A percentile compares a stretch with the other conserved stretches of the same genome.
phyloP scores from a whole-genome alignment of 768 basidiomycete genomes.

The Brasilioporus rufonigricans region DNA sequence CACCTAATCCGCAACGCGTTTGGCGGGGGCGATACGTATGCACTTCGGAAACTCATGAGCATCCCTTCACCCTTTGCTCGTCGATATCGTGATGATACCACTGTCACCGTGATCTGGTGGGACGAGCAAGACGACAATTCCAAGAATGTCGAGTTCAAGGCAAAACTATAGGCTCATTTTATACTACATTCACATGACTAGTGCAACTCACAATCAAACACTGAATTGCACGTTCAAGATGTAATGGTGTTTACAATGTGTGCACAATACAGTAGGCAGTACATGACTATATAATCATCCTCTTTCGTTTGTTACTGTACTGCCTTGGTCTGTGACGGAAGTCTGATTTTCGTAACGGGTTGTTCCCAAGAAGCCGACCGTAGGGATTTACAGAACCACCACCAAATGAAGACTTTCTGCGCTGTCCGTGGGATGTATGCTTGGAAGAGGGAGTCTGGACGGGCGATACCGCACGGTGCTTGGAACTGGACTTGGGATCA shows the following conservation, averaged over 20 bases:
- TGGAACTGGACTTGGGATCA: constrained; percentile 18
- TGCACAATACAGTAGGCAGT: constrained; percentile 9
- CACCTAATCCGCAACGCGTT: constrained; percentile 92
- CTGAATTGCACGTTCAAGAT: not conserved
- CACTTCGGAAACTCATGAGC: constrained; percentile 63
- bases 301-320: constrained; percentile 35
- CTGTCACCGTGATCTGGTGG: constrained; percentile 86
- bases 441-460: constrained; percentile 24
- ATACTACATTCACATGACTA: not conserved
- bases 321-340: constrained; percentile 22
- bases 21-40: constrained; percentile 68
- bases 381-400: constrained; percentile 36
- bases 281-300: constrained; percentile 35
- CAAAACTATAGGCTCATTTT: constrained; percentile 46
- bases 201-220: not conserved
- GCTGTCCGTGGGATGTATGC: constrained; percentile 19
- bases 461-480: constrained; percentile 20
- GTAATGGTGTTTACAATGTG: constrained; percentile 4
- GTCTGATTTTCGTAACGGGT: constrained; percentile 33
- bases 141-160: constrained; percentile 37
- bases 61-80: constrained; percentile 81
- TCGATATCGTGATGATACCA: constrained; percentile 79
- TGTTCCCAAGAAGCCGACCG: constrained; percentile 32
- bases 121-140: constrained; percentile 52
- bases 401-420: constrained; percentile 31